Percentiles rank a stretch among this genome's conserved stretches.
These are phyloP conservation scores for Thermothielavioides terrestris DNA, from an alignment of 495 filamentous ascomycete species.

Conservation along the genomic window DNA sequence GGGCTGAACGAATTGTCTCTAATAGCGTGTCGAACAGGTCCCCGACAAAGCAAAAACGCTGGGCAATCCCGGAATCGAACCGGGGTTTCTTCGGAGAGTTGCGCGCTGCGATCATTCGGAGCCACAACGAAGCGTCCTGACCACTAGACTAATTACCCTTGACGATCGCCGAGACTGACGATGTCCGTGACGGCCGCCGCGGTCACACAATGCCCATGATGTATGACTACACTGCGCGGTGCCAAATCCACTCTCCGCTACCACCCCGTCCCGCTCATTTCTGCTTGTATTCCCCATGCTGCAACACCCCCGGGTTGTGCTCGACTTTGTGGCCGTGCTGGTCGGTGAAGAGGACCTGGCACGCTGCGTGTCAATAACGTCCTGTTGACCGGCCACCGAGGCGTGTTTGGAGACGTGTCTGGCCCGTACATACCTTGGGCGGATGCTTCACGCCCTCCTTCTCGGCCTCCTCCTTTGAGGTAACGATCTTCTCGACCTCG, in stretches of 20 bases:
- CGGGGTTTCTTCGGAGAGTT: slow-evolving; percentile 8
- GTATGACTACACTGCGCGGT: too few species aligned
- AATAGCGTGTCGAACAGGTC: too few species aligned
- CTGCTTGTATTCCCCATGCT: slow-evolving; percentile 18
- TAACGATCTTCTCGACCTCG: slow-evolving; percentile 32
- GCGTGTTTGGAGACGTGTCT: too few species aligned
- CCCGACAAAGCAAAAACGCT: not conserved
- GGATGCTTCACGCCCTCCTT: slow-evolving; percentile 35
- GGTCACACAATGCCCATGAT: too few species aligned
- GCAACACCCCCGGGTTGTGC: slow-evolving; percentile 27
- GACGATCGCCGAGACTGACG: too few species aligned
- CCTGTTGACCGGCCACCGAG: too few species aligned
- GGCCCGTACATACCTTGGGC: slow-evolving; percentile 29
- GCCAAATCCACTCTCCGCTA: too few species aligned
- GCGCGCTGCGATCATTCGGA: not conserved
- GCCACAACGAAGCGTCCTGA: slow-evolving; percentile 6
- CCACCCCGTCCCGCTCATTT: not conserved
- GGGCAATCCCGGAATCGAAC: slow-evolving; percentile 14
- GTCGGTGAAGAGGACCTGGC: slow-evolving; percentile 28
- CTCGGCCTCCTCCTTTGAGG: slow-evolving; percentile 26
- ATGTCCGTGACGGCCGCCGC: too few species aligned
- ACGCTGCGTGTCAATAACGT: too few species aligned
- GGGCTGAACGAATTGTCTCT: too few species aligned
- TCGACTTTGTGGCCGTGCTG: slow-evolving; percentile 33
- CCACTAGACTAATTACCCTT: slow-evolving; percentile 5